phyloP scores from a whole-genome alignment of 257 asterid genomes.

The Nicotiana obtusifolia region DNA sequence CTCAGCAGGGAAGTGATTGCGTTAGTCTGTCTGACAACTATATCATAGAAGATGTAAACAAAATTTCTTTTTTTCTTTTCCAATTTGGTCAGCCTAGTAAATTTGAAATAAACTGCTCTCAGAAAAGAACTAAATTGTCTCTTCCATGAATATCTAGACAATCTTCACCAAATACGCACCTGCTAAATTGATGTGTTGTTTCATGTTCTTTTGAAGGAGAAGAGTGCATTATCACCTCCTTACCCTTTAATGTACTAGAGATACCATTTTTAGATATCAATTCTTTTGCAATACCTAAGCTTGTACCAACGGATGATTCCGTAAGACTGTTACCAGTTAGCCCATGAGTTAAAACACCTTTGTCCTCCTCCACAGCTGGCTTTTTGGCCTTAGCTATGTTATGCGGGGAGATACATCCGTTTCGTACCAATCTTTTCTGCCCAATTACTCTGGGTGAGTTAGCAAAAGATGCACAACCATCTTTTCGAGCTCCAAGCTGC shows the following conservation, averaged over 20 bases:
- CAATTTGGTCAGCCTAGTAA: neutral
- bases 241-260: slow-evolving; percentile 54
- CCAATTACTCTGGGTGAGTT: slow-evolving; percentile 39
- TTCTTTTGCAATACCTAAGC: slow-evolving; percentile 30
- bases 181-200: slow-evolving; percentile 24
- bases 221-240: slow-evolving; percentile 47
- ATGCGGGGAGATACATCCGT: slow-evolving; percentile 85
- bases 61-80: neutral
- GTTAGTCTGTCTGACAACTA: neutral
- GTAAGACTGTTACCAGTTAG: slow-evolving; percentile 19
- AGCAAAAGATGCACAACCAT: slow-evolving; percentile 20
- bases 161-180: slow-evolving; percentile 32
- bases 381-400: slow-evolving; percentile 60
- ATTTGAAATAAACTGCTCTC: neutral
- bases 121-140: neutral
- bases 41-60: neutral
- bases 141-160: neutral
- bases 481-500: slow-evolving; percentile 30
- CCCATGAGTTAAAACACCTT: slow-evolving; percentile 26
- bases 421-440: slow-evolving; percentile 75
- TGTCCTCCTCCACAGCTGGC: slow-evolving; percentile 30
- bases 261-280: slow-evolving; percentile 41
- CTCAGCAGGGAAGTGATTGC: neutral
- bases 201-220: slow-evolving; percentile 31
- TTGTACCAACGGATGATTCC: slow-evolving; percentile 27